Evolutionary conservation across 768 basidiomycete genomes (phyloP), one percentile per base, ranked within the genome.

Genomic region (Wakefieldia striispora): DNA sequence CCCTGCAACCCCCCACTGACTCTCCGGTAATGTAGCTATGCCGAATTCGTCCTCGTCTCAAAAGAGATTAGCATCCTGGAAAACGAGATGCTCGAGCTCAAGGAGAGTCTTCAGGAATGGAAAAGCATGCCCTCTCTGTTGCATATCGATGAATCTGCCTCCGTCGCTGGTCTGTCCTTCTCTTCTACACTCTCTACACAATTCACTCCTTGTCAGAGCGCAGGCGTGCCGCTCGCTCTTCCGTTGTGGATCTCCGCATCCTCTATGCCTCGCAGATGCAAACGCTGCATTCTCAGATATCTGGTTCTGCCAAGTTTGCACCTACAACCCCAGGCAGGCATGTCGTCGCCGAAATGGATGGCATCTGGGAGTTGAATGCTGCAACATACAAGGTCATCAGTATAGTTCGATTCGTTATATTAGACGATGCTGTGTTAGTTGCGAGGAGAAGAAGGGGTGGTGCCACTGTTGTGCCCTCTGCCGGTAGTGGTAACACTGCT

Each of bases 21-120:
- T 36, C 29, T 12, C 23, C 16, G 3, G 34, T 48, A 38, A 60
- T 49, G 16, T 60, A 98, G 95, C 70, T 98, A 98, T 63, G 90
- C 94, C 40, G 93, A 98, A 66, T 98, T 98, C 64, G 91, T 99
- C 23, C 77, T 88, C 47, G 91, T 99, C 19, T 97, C 97, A 4
- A 98, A 98, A 64, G 97, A 98, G 70, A 95, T 99, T 46, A 86
- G 89, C 23, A 86, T 90, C 1, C 81, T 99, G 23, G 97, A 99
- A 73, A 95, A 94, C 62, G 95, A 97, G 67, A 91, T 98, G 88
- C 79, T 97, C 26, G 95, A 98, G 62, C 82, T 99, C 66, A 97
- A 97, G 67, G 92, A 95, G 47, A 80, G 88, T 6, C 77, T 98
- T 4, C 85, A 89, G 12, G 97, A 99, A 63, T 98, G 95, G 88